These are phyloP conservation scores for Tuber magnatum DNA, from an alignment of 495 filamentous ascomycete genomes.

Conservation along the genomic window DNA sequence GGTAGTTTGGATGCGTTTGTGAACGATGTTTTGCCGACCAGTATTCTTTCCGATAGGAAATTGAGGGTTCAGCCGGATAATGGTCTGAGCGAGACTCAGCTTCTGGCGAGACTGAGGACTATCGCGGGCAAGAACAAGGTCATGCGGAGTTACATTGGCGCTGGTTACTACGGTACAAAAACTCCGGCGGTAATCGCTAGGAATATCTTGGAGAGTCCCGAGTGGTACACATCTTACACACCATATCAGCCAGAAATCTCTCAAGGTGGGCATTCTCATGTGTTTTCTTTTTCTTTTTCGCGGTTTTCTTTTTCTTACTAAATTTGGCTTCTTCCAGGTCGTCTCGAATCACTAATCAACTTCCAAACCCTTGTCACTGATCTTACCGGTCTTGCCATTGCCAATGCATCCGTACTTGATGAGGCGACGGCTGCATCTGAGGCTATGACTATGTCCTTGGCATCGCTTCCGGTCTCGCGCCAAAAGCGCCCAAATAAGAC, in stretches of 20 bases:
- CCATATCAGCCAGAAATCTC: constrained; percentile 98
- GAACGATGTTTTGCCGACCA: constrained; percentile 70
- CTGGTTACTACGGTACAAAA: constrained; percentile 78
- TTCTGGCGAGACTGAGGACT: constrained; percentile 55
- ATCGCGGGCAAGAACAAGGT: constrained; percentile 62
- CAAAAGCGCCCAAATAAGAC: constrained; percentile 70
- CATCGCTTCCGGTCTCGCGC: constrained; percentile 61
- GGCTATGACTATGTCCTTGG: constrained; percentile 92
- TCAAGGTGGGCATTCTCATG: constrained; percentile 51
- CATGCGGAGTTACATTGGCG: constrained; percentile 67
- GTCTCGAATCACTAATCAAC: constrained; percentile 87
- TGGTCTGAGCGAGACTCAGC: constrained; percentile 59
- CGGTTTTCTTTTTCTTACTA: constrained; percentile 2
- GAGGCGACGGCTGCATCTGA: constrained; percentile 93
- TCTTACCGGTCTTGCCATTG: constrained; percentile 77
- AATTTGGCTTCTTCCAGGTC: constrained; percentile 43
- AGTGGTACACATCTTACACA: constrained; percentile 98
- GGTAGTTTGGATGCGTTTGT: constrained; percentile 79
- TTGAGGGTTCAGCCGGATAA: constrained; percentile 45
- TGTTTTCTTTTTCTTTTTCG: not conserved
- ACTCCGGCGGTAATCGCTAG: constrained; percentile 89
- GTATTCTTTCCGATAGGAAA: constrained; percentile 64
- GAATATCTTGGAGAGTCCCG: constrained; percentile 88
- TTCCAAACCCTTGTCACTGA: constrained; percentile 94
- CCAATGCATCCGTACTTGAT: constrained; percentile 91